These are phyloP conservation scores for Corchorus olitorius DNA, from an alignment of 345 rosid genomes.

Conservation along the genomic window DNA sequence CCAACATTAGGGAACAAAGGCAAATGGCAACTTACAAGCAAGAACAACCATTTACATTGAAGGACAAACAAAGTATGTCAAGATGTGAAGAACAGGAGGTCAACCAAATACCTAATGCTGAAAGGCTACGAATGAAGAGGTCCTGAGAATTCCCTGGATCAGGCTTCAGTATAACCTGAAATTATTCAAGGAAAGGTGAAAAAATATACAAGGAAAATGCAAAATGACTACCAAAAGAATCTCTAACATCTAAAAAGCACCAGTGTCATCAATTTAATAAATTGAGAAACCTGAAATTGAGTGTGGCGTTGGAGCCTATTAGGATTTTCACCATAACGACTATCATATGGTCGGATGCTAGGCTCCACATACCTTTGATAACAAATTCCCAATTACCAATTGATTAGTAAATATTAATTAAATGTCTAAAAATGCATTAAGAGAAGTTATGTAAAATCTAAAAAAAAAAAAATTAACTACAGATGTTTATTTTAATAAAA, in stretches of 20 bases:
- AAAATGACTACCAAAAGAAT: background rate
- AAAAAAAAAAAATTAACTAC: background rate
- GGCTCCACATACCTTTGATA: conserved; percentile 77
- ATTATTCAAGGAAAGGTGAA: conserved; percentile 19
- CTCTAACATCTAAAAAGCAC: background rate
- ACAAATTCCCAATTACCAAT: conserved; percentile 23
- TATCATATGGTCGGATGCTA: conserved; percentile 94
- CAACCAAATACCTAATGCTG: conserved; percentile 73
- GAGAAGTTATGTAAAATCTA: background rate
- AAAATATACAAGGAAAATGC: background rate
- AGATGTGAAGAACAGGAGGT: conserved; percentile 9
- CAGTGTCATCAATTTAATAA: background rate
- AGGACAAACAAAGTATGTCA: conserved; percentile 1
- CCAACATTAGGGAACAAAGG: background rate
- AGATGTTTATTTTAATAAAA: conserved; percentile 1
- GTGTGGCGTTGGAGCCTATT: conserved; percentile 96
- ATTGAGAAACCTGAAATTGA: conserved; percentile 75
- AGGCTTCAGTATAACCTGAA: conserved; percentile 90
- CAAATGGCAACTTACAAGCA: background rate
- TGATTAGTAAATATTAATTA: background rate
- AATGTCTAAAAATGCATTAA: background rate
- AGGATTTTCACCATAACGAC: conserved; percentile 96
- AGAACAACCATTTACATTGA: background rate
- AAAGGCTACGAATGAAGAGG: conserved; percentile 82
- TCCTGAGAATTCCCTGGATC: conserved; percentile 98